Base-by-base conservation (phyloP, 2,329 filamentous ascomycete species). In the Paradendryphiella salina region DNA sequence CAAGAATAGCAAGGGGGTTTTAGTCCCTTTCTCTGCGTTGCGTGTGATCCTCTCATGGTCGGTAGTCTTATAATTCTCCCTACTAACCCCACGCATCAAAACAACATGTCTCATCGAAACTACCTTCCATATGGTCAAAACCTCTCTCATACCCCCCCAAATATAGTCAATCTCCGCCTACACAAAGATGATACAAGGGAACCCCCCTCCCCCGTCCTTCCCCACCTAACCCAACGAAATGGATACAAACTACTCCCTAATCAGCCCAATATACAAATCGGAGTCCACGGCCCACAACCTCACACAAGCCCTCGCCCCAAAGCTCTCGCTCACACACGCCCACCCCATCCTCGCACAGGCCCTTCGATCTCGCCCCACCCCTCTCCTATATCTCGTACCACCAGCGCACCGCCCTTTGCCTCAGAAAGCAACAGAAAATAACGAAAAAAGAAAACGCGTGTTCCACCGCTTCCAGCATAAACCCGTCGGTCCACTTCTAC, bases 261-360 rank as follows among this genome's bases (percentile, higher is more conserved):
- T 26, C 9, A 37, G 23, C 48, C 35, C 9, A 46, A 23, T 56
- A 64, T 62, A 65, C 66, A 58, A 69, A 69, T 67, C 65, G 62
- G 64, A 63, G 50, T 15, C 14, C 42, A 46, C 59, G 61, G 60
- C 53, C 21, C 32, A 3, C 17, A 21, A 32, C n/a, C 59, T 64
- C 13, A 36, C 53, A 63, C 56, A 56, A 29, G 21, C 46, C 46
- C 45, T n/a, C n/a, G n/a, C n/a, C n/a, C n/a, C n/a, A n/a, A 46
- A 26, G 23, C 21, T 7, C 4, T 7, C 21, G 4, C 21, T 50
- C 18, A 20, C 28, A 40, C 38, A 40, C 29, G 15, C 13, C 17
- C 28, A 33, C 28, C 39, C 14, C 4, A 4, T 5, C 14, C 9
- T 33, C 17, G 2, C 23, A 26, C 7, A 7, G 2, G 10, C 8